A percentile compares a stretch with the other conserved stretches of the same genome.
These are phyloP conservation scores for Cryphonectria radicalis DNA, from an alignment of 2,329 filamentous ascomycete genomes.

Conservation along the genomic window DNA sequence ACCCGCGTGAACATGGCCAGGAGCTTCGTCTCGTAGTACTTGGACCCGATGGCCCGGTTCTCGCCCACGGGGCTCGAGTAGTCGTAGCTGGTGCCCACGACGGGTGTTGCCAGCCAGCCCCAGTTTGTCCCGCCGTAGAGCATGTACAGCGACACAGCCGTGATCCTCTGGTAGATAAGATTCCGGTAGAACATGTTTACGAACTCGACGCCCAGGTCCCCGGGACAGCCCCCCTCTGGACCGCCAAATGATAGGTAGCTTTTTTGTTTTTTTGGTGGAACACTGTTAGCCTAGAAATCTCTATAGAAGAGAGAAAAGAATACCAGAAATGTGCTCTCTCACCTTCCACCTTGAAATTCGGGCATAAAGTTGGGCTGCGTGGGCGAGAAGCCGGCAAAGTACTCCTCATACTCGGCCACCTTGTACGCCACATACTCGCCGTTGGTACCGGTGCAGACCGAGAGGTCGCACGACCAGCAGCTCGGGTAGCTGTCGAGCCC, in stretches of 20 bases:
- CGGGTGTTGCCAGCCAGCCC: constrained; percentile 61
- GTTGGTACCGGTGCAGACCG: constrained; percentile 63
- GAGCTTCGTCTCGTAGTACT: constrained; percentile 67
- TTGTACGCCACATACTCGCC: constrained; percentile 60
- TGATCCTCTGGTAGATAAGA: constrained; percentile 62
- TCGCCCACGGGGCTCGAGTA: constrained; percentile 66
- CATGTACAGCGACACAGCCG: constrained; percentile 67
- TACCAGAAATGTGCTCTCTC: too few relatives aligned
- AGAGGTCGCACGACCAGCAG: constrained; percentile 68
- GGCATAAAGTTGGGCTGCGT: constrained; percentile 59
- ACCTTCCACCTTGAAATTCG: constrained; percentile 56
- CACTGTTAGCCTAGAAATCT: too few relatives aligned
- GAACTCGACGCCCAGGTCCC: constrained; percentile 61
- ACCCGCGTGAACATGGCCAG: constrained; percentile 62
- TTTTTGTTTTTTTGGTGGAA: not conserved
- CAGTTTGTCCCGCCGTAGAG: constrained; percentile 68
- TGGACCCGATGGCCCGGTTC: constrained; percentile 59
- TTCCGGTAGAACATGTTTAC: constrained; percentile 68
- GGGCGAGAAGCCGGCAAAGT: constrained; percentile 40
- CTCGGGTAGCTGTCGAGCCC: constrained; percentile 58
- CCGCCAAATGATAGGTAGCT: constrained; percentile 64
- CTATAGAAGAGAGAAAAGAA: too few relatives aligned
- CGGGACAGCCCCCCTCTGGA: constrained; percentile 57
- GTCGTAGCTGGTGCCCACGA: constrained; percentile 65
- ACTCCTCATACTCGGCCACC: constrained; percentile 32